Evolutionary conservation across 495 filamentous ascomycete species (phyloP).

Genomic region (Chaetomium tenue): DNA sequence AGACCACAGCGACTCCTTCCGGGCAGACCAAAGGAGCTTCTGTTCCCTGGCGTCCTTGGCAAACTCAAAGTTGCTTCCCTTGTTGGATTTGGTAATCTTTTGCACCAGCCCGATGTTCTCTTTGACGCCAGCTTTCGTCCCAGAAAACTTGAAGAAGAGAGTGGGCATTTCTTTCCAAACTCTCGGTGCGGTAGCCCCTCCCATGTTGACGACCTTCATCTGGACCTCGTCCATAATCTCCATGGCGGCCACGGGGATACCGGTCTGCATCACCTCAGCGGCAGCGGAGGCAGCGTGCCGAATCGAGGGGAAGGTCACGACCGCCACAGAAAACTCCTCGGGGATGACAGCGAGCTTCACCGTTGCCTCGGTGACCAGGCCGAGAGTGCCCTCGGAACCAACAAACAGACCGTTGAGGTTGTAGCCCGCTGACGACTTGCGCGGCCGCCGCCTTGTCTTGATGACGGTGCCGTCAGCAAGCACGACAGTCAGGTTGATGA

Average conservation of each 20-base stretch:
- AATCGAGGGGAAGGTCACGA: constrained; percentile 71
- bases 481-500: constrained; percentile 76
- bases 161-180: constrained; percentile 75
- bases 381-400: constrained; percentile 75
- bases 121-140: constrained; percentile 64
- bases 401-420: constrained; percentile 75
- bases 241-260: constrained; percentile 73
- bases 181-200: constrained; percentile 62
- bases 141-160: constrained; percentile 81
- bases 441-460: constrained; percentile 69
- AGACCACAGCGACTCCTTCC: constrained; percentile 74
- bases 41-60: constrained; percentile 65
- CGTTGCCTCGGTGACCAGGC: constrained; percentile 72
- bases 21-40: constrained; percentile 69
- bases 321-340: constrained; percentile 69
- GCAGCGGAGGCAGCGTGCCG: constrained; percentile 70
- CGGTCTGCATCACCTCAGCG: constrained; percentile 66
- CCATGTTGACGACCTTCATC: constrained; percentile 74
- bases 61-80: constrained; percentile 70
- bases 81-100: constrained; percentile 60
- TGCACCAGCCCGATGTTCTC: constrained; percentile 67
- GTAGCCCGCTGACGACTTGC: constrained; percentile 79
- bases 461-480: constrained; percentile 75
- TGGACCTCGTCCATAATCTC: constrained; percentile 84
- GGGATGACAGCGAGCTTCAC: constrained; percentile 73